Percentiles rank a stretch among this genome's conserved stretches.
phyloP scores from a whole-genome alignment of 257 asterid genomes.

The Anisodus acutangulus region DNA sequence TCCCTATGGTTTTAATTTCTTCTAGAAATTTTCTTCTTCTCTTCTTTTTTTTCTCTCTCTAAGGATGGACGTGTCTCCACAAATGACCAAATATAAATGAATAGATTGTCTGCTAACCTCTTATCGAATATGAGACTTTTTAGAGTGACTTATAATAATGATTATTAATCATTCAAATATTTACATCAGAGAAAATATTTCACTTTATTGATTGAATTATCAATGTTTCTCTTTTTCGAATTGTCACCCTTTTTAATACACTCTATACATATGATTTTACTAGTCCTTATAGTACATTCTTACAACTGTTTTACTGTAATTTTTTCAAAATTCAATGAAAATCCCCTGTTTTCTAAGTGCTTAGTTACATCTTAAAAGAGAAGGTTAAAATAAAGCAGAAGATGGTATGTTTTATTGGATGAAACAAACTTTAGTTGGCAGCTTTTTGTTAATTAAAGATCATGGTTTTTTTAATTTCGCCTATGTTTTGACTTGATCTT shows the following conservation, averaged over 20 bases:
- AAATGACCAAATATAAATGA: not conserved
- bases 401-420: not conserved
- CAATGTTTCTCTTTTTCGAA: constrained; percentile 47
- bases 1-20: no score
- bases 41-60: no score
- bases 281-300: constrained; percentile 41
- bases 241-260: constrained; percentile 46
- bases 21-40: no score
- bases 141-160: constrained; percentile 54
- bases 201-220: constrained; percentile 51
- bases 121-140: constrained; percentile 38
- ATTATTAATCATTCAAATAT: constrained; percentile 37
- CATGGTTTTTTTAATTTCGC: not conserved
- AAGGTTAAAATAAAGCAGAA: not conserved
- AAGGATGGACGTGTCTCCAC: no score
- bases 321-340: no score
- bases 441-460: not conserved
- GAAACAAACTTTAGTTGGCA: constrained; percentile 18
- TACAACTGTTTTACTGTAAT: no score
- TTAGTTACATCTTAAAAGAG: constrained; percentile 20
- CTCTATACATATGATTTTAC: constrained; percentile 34
- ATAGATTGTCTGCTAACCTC: constrained; percentile 22
- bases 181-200: not conserved
- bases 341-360: no score
- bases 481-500: not conserved